Evolutionary conservation across 768 basidiomycete genomes (phyloP), one percentile per base, ranked within the genome.

Genomic region (Boletus vermiculosoides): DNA sequence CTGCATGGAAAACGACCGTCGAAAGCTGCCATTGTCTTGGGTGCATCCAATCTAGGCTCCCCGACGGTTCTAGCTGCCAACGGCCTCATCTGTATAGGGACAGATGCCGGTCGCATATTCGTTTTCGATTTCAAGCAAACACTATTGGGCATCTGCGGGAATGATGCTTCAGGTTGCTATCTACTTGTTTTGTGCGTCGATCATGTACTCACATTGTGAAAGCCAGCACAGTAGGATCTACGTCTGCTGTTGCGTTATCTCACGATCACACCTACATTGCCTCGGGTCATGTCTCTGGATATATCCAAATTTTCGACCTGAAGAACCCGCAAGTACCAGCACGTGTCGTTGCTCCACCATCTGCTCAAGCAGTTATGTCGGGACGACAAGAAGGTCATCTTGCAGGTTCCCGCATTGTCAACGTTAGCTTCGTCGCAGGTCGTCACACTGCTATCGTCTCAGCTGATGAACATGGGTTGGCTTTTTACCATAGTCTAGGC

Each of bases 401-500:
- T 18, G 71, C 77, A 23, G 90, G 90, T 12, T 88, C 91, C 2
- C 81, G 83, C 16, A 94, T 99, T 47, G 76, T 90, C 56, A 88
- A 79, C 66, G 74, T 99, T 42, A 87, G 84, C 30, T 99, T 99
- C 66, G 83, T 98, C 9, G 94, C 92, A 13, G 88, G 87, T 20
- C 81, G 96, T 40, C 96, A 97, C 64, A 98, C 97, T 2, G 94
- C 93, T 5, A 81, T 98, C 49, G 84, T 98, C 40, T 88, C 88
- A 5, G 90, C 92, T 3, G 97, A 98, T 68, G 91, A 96, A 56
- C 75, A 81, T 62, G 97, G 97, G 0, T 80, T 98, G 10, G 92
- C 94, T 0, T 99, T 99, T 73, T 97, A 92, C 69, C 95, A 98
- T 73, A 91, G 89, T 53, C 76, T 99, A 5, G 94, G 97, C 28